Percentiles rank a stretch among this genome's conserved stretches.
These are phyloP conservation scores for Amylocarpus encephaloides DNA, from an alignment of 2,329 filamentous ascomycete species.

Conservation along the genomic window DNA sequence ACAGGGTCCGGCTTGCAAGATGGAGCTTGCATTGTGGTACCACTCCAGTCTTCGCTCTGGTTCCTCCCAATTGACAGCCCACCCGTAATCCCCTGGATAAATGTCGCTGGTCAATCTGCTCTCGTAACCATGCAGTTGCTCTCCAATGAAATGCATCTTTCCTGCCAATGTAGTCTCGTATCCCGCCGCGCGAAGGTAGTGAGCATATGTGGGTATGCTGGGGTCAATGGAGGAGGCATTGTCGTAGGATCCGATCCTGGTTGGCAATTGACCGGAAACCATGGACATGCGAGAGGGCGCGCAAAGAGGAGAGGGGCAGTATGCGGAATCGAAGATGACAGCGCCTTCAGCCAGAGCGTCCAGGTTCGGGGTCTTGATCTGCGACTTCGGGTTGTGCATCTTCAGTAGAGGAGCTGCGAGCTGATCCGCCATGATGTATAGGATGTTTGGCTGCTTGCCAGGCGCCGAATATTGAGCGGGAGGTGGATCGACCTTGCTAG, in stretches of 20 bases:
- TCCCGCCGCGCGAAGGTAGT: conserved; percentile 77
- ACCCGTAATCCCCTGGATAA: conserved; percentile 89
- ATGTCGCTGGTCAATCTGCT: conserved; percentile 90
- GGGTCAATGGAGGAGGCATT: conserved; percentile 80
- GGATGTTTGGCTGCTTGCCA: conserved; percentile 59
- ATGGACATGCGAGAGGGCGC: conserved; percentile 90
- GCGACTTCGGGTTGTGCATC: conserved; percentile 82
- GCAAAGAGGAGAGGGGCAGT: conserved; percentile 89
- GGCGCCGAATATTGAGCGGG: conserved; percentile 11
- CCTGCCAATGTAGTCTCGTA: conserved; percentile 89
- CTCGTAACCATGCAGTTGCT: conserved; percentile 92
- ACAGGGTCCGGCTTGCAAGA: conserved; percentile 81
- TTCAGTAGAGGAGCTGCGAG: conserved; percentile 84
- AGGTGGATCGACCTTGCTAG: conserved; percentile 22
- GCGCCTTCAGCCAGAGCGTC: conserved; percentile 74
- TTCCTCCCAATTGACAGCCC: conserved; percentile 93
- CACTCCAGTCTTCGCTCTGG: conserved; percentile 81
- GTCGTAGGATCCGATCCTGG: conserved; percentile 87
- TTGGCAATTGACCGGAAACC: conserved; percentile 86
- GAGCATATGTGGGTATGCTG: conserved; percentile 84
- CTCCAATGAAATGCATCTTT: conserved; percentile 97
- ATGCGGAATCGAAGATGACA: conserved; percentile 88
- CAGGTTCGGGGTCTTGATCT: conserved; percentile 88
- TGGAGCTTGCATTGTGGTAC: conserved; percentile 95
- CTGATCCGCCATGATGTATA: conserved; percentile 97